Base-by-base conservation (phyloP, 2,329 filamentous ascomycete species). In the Apiospora pterosperma region DNA sequence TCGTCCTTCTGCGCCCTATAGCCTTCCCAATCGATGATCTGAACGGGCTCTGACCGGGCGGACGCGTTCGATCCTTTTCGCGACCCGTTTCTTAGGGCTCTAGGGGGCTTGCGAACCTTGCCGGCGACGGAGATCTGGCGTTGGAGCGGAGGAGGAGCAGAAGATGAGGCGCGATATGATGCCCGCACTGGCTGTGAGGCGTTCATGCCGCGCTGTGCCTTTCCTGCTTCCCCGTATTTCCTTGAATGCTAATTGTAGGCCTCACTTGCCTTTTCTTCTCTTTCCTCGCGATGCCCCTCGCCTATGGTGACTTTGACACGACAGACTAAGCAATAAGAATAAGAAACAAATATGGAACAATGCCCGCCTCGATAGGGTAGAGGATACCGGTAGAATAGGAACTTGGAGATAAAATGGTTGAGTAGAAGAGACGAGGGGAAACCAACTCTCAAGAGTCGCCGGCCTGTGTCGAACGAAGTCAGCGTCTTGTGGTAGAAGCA, bases 1-100 rank as follows among this genome's bases (percentile, higher is more conserved):
- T 85, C 21, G 80, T 80, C 60, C 16, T 42, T 39, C 4, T 89
- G 88, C 11, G 58, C 58, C 36, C 39, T 60, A 19, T 60, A 60
- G 5, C 34, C 58, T 36, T 38, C 58, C 58, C 58, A 60, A 11
- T 60, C 58, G 16, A 60, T n/a, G n/a, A 38, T 23, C 11, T 36
- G 23, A 12, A 36, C 36, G n/a, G 58, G 58, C n/a, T 60, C 34
- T 16, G 23, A 16, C 16, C 36, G 34, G 21, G 23, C 39, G 21
- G 58, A 60, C 5, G n/a, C 12, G 28, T 34, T 5, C 8, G 48
- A 55, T n/a, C 14, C 25, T 5, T 34, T 55, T n/a, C 48, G 28
- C 5, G 48, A 55, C n/a, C 31, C 1, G 21, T 2, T 8, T 16
- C 25, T 10, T 38, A 21, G 10, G 5, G 34, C n/a, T 12, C 16